Evolutionary conservation across 768 basidiomycete species (phyloP).

Genomic region (Krasilnikovozyma curviuscula): DNA sequence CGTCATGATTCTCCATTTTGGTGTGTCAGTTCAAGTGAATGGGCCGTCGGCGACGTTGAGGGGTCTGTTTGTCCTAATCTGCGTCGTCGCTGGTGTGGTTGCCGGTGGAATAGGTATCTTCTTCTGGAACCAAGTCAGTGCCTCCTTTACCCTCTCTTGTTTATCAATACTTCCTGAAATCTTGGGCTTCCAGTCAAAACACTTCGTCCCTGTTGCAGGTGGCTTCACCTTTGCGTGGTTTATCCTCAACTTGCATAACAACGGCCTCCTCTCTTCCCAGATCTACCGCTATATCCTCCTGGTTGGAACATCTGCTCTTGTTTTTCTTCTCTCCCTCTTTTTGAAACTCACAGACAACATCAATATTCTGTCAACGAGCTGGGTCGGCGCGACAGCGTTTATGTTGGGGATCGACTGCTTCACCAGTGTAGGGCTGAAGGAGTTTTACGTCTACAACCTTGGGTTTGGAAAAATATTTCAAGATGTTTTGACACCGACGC

Average conservation of each 20-base stretch:
- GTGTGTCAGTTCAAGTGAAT: conserved; percentile 38
- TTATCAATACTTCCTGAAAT: neutral
- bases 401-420: conserved; percentile 88
- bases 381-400: conserved; percentile 70
- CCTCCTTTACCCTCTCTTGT: neutral
- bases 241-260: conserved; percentile 65
- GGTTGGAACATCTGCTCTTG: conserved; percentile 36
- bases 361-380: conserved; percentile 73
- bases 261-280: conserved; percentile 57
- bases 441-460: conserved; percentile 94
- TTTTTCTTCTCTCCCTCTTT: conserved; percentile 1
- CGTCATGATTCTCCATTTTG: conserved; percentile 71
- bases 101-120: conserved; percentile 76
- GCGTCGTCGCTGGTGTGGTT: conserved; percentile 55
- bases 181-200: no score
- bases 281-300: conserved; percentile 78
- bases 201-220: conserved; percentile 45
- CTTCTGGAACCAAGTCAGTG: conserved; percentile 55
- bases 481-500: conserved; percentile 37
- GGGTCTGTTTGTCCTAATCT: conserved; percentile 76
- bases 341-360: conserved; percentile 48
- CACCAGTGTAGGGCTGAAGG: conserved; percentile 77
- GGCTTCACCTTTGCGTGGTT: conserved; percentile 74
- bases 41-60: conserved; percentile 59
- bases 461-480: conserved; percentile 67